These are phyloP conservation scores for Hydnum rufescens DNA, from an alignment of 768 basidiomycete species.

Conservation along the genomic window DNA sequence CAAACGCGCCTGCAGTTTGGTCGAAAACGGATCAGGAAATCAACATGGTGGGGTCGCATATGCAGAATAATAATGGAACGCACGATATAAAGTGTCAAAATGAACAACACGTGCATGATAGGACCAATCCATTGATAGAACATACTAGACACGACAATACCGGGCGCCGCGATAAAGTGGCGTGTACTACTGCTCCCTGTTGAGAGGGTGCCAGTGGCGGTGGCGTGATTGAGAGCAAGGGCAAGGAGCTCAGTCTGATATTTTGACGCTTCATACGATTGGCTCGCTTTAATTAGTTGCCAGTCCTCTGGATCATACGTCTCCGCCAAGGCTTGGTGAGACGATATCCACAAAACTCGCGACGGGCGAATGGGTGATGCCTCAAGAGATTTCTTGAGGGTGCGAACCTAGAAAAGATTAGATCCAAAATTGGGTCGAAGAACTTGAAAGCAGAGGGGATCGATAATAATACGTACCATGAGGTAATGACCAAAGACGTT, in stretches of 20 bases:
- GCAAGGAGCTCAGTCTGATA: constrained; percentile 58
- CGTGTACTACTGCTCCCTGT: constrained; percentile 16
- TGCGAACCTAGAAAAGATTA: constrained; percentile 34
- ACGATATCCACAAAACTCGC: constrained; percentile 66
- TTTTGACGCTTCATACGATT: constrained; percentile 53
- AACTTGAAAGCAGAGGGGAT: background rate
- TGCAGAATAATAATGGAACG: background rate
- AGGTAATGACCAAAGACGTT: constrained; percentile 69
- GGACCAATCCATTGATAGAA: constrained; percentile 5
- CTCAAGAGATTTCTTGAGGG: constrained; percentile 32
- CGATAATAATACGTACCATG: constrained; percentile 30
- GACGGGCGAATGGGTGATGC: constrained; percentile 21
- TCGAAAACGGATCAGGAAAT: too few relatives aligned
- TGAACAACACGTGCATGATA: background rate
- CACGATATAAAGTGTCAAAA: constrained; percentile 2
- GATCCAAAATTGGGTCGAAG: background rate
- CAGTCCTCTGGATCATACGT: constrained; percentile 46
- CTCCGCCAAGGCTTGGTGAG: constrained; percentile 36
- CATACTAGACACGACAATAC: constrained; percentile 47
- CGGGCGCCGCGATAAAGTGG: constrained; percentile 51
- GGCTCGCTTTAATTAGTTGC: constrained; percentile 40
- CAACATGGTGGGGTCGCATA: too few relatives aligned
- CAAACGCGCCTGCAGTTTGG: constrained; percentile 53
- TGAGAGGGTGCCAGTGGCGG: constrained; percentile 12
- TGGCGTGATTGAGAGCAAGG: constrained; percentile 26